Evolutionary conservation across 305 asterid species (phyloP).

Genomic region (Striga hermonthica): DNA sequence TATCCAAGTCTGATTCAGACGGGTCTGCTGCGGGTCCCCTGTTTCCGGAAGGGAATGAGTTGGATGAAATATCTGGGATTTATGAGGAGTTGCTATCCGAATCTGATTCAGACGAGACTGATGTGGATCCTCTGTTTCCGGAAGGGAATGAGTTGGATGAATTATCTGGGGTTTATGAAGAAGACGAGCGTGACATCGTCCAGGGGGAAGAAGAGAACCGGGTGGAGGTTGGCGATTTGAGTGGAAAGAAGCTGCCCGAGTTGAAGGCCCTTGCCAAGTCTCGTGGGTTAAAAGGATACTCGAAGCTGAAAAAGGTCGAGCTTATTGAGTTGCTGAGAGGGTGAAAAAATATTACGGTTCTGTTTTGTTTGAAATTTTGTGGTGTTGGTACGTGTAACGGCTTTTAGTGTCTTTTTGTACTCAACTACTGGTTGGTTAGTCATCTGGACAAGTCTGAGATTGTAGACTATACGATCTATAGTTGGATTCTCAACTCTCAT

Average conservation of each 20-base stretch:
- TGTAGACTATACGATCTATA: too few relatives aligned
- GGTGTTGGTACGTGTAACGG: background rate
- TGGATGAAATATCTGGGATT: conserved; percentile 38
- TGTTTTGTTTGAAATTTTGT: conserved; percentile 13
- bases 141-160: conserved; percentile 41
- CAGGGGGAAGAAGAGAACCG: conserved; percentile 29
- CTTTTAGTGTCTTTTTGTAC: background rate
- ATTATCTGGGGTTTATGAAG: conserved; percentile 36
- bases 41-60: conserved; percentile 35
- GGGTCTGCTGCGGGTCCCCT: conserved; percentile 36
- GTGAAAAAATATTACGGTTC: conserved; percentile 22
- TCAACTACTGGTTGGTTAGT: background rate
- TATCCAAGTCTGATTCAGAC: conserved; percentile 31
- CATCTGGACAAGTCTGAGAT: too few relatives aligned
- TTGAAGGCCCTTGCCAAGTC: conserved; percentile 75
- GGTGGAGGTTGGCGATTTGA: conserved; percentile 31
- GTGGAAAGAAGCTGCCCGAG: conserved; percentile 66
- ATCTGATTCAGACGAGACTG: conserved; percentile 36
- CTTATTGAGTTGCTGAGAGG: conserved; percentile 53
- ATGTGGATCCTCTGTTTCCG: conserved; percentile 30
- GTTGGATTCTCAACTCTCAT: too few relatives aligned
- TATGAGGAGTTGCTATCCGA: conserved; percentile 41
- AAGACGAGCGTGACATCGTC: conserved; percentile 33
- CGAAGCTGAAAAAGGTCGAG: conserved; percentile 68
- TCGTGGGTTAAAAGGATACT: conserved; percentile 68